Evolutionary conservation across 2,329 filamentous ascomycete genomes (phyloP), one percentile per base, ranked within the genome.

Genomic region (Orbilia javanica): DNA sequence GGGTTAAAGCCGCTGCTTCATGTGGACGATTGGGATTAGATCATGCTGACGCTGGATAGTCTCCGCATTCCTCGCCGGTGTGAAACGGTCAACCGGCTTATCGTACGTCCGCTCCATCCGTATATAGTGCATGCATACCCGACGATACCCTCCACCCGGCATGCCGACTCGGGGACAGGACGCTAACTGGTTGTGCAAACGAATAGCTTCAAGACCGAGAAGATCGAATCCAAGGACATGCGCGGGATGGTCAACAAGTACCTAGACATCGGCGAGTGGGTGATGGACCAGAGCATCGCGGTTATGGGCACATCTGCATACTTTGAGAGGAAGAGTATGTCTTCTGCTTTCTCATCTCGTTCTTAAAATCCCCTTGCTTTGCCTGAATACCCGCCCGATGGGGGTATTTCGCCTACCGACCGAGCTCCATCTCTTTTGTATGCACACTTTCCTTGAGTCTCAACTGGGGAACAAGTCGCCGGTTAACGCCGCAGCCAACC

Each of bases 271-370:
- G 96, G 96, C 82, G 96, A 99, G 87, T 97, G 94, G 90, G 92
- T 97, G 80, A 97, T 99, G 94, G 96, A 99, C 85, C 92, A 96
- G 86, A 96, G 94, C 31, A 93, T 98, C 34, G 94, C 94, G 46
- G 89, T 98, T 72, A 93, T 97, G 84, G 92, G 93, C 48, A 91
- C 92, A 60, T 96, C 93, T 83, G 89, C 91, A 77, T 99, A 90
- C 86, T 99, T 99, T 84, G 94, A 97, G 86, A 89, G 96, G 83
- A 94, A 90, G 84, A 77, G 73, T 77, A 70, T 53, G 73, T 55
- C 22, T 57, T 39, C 39, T 25, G 48, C 53, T 27, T 53, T 57
- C 34, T 60, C 55, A 27, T 60, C 55, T 42, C 55, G 55, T 60
- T 60, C 55, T 25, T 60, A 60, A n/a, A n/a, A 20, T 18, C 25